A percentile compares a stretch with the other conserved stretches of the same genome.
Conservation (phyloP, 306 rosid genomes). For the Casuarina cunninghamiana region DNA sequence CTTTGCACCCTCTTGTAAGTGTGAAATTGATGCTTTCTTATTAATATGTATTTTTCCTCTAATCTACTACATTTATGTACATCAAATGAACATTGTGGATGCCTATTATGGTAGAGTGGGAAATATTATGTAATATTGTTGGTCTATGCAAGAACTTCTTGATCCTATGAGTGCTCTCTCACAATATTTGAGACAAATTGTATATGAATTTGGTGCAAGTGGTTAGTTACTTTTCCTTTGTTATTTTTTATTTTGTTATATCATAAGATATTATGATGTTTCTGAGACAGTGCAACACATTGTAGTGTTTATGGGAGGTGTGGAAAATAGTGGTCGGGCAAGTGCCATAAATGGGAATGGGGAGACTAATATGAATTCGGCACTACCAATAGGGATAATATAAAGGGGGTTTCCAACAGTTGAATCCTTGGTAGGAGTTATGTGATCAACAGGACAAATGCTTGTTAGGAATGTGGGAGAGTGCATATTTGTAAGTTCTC, state of each 20-base stretch:
- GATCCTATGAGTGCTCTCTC: conserved; percentile 88
- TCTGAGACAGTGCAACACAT: conserved; percentile 31
- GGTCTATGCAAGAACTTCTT: conserved; percentile 74
- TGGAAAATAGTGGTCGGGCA: conserved; percentile 47
- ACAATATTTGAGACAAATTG: conserved; percentile 63
- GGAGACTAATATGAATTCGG: conserved; percentile 47
- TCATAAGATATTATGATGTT: conserved; percentile 12
- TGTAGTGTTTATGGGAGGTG: conserved; percentile 63
- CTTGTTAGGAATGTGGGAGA: conserved; percentile 67
- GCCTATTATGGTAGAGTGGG: neutral
- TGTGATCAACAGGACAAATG: conserved; percentile 72
- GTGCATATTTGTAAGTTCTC: conserved; percentile 66
- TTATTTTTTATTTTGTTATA: neutral
- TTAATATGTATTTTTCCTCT: conserved; percentile 9
- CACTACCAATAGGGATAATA: conserved; percentile 39
- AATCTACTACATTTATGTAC: conserved; percentile 10
- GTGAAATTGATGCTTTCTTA: conserved; percentile 30
- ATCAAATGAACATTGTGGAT: neutral
- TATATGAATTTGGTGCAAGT: conserved; percentile 63
- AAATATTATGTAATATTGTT: conserved; percentile 16
- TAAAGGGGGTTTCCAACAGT: conserved; percentile 68
- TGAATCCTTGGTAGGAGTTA: conserved; percentile 81
- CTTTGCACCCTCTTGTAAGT: conserved; percentile 77
- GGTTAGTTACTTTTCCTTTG: conserved; percentile 49
- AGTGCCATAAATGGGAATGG: conserved; percentile 39